Base-by-base conservation (phyloP, 495 filamentous ascomycete genomes). In the Xylaria longipes region DNA sequence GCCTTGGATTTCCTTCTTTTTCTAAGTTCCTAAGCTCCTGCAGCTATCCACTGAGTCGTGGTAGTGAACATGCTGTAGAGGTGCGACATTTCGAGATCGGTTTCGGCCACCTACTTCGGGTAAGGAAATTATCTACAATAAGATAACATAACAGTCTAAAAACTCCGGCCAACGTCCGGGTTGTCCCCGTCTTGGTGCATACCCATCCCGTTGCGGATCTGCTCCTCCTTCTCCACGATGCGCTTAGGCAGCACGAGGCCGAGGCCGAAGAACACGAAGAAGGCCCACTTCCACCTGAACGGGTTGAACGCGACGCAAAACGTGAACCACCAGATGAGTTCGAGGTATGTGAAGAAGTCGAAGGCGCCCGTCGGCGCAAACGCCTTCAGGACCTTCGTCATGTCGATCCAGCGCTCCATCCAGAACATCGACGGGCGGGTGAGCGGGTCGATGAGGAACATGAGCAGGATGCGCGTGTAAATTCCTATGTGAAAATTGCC, bases 401-500 rank as follows among this genome's bases (percentile, higher is more conserved):
- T 91, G 75, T 93, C 90, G 74, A 97, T 93, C 94, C 94, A 97
- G 7, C 87, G 83, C 81, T 91, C 89, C 93, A 96, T 97, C 85
- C 90, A 89, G 29, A 85, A 87, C 43, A 89, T 84, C 1, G 84
- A 88, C 0, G 94, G 94, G 25, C 90, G 84, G 0, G 93, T 90
- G 57, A 94, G 81, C 1, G 92, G 92, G 75, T 96, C 93, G 14
- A 91, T 88, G 58, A 96, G 84, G 77, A 95, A 95, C 92, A 95
- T 94, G 39, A 96, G 86, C 41, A 97, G 82, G 71, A 97, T 90
- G 0, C 94, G 84, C 0, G 93, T 96, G 80, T 95, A 96, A 68
- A 97, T 94, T 22, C 93, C 94, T 37, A 96, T 94, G 72, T 97
- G 93, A 84, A 91, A 95, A 76, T 96, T 94, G 0, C 93, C 92